Evolutionary conservation across 108 stramenopile species (phyloP), one percentile per base, ranked within the genome.

Genomic region (Cyclotella baltica): DNA sequence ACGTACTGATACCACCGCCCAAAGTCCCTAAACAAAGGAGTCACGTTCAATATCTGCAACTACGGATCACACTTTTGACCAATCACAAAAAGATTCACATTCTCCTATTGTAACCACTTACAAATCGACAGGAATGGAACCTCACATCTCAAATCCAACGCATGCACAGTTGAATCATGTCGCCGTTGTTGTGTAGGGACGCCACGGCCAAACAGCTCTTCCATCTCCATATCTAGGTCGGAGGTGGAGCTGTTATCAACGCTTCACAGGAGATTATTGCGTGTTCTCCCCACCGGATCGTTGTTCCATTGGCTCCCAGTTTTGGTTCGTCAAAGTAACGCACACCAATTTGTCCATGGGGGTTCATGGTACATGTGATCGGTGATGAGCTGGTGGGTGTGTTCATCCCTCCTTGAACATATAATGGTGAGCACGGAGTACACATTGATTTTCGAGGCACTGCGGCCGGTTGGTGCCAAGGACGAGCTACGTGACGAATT

Each of bases 121-220:
- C 28, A 67, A 47, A 30, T 67, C 34, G 5, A 34, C 18, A 31
- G 43, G 48, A 29, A 70, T 70, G 10, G 6, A 13, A 43, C 53
- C 52, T 53, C 68, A 70, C 34, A 34, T 19, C n/a, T 70, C 68
- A n/a, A 70, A 56, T 8, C 68, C 68, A 2, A 70, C 30, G 46
- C 23, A 62, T 52, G 23, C 33, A 52, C 0, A 73, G 22, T 55
- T 73, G 73, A 52, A 72, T 72, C 29, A 53, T 51, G 46, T 72
- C 71, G 38, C 71, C 71, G 22, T 72, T 27, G 16, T 27, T 25
- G 16, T 61, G 71, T 0, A 57, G 23, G 55, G 4, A 56, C 53
- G 4, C 62, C 62, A 15, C 11, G 15, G 23, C 27, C 40, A 61
- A 72, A 72, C 19, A 72, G 30, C 36, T 72, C 71, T 15, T 46